Evolutionary conservation across 2,329 filamentous ascomycete genomes (phyloP).

Genomic region (Sporothrix globosa): DNA sequence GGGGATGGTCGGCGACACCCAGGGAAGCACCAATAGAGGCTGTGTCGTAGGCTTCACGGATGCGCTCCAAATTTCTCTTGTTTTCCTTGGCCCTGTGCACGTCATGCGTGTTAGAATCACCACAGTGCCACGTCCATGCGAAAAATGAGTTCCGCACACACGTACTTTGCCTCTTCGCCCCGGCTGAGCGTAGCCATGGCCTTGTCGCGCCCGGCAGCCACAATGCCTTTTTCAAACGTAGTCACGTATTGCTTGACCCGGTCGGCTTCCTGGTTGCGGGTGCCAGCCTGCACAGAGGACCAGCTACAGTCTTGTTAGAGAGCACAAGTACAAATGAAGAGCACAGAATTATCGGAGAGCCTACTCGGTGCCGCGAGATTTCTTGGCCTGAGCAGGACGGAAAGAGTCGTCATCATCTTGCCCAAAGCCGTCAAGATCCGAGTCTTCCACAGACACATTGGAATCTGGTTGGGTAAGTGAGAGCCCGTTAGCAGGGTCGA

Average conservation of each 20-base stretch:
- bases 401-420: background rate
- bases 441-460: slow-evolving; percentile 1
- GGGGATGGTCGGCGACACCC: slow-evolving; percentile 13
- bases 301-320: slow-evolving; percentile 22
- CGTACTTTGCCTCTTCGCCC: slow-evolving; percentile 26
- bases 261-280: slow-evolving; percentile 33
- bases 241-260: slow-evolving; percentile 34
- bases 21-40: background rate
- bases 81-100: background rate
- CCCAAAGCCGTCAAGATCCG: background rate
- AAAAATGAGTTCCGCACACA: background rate
- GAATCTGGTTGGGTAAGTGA: background rate
- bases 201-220: slow-evolving; percentile 21
- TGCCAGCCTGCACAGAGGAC: slow-evolving; percentile 30
- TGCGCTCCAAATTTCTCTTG: background rate
- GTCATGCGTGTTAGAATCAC: background rate
- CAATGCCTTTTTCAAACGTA: slow-evolving; percentile 30
- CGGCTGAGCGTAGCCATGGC: slow-evolving; percentile 27
- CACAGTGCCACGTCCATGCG: background rate
- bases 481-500: background rate
- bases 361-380: slow-evolving; percentile 10
- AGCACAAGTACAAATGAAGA: background rate
- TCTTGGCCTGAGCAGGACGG: background rate
- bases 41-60: slow-evolving; percentile 22
- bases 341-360: background rate